Percentiles rank a stretch among this genome's conserved stretches.
These are phyloP conservation scores for Geotrichum candidum DNA, from an alignment of 1,139 yeast species.

Conservation along the genomic window DNA sequence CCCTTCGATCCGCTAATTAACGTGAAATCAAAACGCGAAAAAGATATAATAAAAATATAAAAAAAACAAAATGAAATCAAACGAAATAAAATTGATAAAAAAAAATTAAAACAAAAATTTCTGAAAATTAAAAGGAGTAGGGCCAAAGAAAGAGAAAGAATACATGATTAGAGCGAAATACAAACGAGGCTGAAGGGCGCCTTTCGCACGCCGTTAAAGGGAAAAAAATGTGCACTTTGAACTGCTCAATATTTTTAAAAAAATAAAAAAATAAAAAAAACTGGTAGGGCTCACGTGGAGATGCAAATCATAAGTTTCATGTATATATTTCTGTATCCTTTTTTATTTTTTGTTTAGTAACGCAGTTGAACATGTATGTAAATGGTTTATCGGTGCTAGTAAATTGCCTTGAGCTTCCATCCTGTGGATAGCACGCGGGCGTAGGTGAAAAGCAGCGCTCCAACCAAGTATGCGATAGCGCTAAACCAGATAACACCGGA, in stretches of 20 bases:
- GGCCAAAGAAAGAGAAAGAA: not conserved
- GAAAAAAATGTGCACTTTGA: not conserved
- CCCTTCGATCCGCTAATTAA: not conserved
- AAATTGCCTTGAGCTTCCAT: slow-evolving; percentile 8
- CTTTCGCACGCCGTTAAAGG: not conserved
- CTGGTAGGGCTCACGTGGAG: not conserved
- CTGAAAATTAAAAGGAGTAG: not conserved
- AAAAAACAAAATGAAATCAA: not conserved
- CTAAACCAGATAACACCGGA: slow-evolving; percentile 12
- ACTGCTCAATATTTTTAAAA: too few species aligned
- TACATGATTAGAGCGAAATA: not conserved
- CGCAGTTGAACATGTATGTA: not conserved
- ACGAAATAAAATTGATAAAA: not conserved
- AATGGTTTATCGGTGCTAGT: not conserved
- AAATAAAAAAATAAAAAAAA: too few species aligned
- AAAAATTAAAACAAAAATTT: not conserved
- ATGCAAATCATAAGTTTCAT: not conserved
- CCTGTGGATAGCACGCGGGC: slow-evolving; percentile 11
- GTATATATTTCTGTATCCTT: too few species aligned
- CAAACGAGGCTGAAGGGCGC: not conserved
- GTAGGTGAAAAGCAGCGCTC: slow-evolving; percentile 1
- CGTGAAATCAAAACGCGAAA: not conserved
- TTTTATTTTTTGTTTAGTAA: too few species aligned
- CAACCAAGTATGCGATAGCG: slow-evolving; percentile 9
- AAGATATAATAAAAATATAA: not conserved